Base-by-base conservation (phyloP, 768 basidiomycete species). In the Glaciozyma martinii region DNA sequence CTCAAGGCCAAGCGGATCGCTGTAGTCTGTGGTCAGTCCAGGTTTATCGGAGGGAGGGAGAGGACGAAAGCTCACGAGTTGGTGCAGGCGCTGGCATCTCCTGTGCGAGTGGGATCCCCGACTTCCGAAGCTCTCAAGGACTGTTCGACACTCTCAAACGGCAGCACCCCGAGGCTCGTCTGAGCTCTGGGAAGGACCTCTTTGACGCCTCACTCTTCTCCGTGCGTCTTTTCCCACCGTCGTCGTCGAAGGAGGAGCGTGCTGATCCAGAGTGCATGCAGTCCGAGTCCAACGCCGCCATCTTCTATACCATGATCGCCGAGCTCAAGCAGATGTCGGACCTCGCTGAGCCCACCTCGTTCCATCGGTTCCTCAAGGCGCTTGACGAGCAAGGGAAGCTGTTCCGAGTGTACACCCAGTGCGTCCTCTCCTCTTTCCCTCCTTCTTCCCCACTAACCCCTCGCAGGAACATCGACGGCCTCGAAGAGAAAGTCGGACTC, bases 191-290 rank as follows among this genome's bases (percentile, higher is more conserved):
- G 3, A 90, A 86, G 75, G 90, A 93, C 74, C 79, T 94, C 4
- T 94, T 94, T 73, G 88, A 93, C 80, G 88, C 89, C 21, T 89
- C 88, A 23, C 87, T 90, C 2, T 89, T 94, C 76, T 85, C 85
- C 70, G 90, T 92, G 77, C 53, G 74, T 42, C 12, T 15, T 23
- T 40, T 13, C 37, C 15, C 54, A 9, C 37, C 47, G 32, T 84
- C 76, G 12, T 50, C 25, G 40, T 25, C 49, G 29, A 42, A 4
- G 21, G 6, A 6, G 57, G 29, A 3, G 27, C 27, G 33, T 46
- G 30, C 42, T 21, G 15, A 19, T 59, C 30, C 33, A 23, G 1
- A 18, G 32, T 3, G 25, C 12, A 56, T 70, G 61, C 76, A 88
- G 87, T 86, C 84, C 59, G 88, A 85, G 75, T 81, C 82, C 69